A percentile compares a stretch with the other conserved stretches of the same genome.
Conservation (phyloP, 805 yeast species). For the Candida caryicola region DNA sequence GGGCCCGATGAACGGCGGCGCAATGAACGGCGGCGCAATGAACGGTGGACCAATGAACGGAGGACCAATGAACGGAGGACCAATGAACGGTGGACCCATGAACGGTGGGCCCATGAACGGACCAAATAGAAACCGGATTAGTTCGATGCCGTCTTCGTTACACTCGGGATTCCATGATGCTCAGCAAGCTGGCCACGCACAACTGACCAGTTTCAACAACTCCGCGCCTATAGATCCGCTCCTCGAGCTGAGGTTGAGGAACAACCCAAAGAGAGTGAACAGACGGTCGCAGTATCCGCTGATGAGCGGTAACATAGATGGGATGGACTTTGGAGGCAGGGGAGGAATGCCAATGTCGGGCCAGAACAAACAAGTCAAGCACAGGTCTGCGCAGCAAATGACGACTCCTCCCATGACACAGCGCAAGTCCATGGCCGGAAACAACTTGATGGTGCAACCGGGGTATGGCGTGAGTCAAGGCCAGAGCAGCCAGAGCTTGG, state of each 20-base stretch:
- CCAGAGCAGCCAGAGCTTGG: neutral
- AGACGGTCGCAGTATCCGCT: slow-evolving; percentile 37
- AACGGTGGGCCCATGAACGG: neutral
- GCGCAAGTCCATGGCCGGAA: slow-evolving; percentile 1
- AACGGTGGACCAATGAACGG: neutral
- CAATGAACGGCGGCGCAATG: too few relatives aligned
- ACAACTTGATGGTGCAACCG: neutral
- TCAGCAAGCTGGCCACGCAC: slow-evolving; percentile 9
- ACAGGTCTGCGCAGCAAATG: slow-evolving; percentile 7
- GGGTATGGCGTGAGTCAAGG: neutral
- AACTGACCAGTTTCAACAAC: slow-evolving; percentile 12
- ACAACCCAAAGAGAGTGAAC: slow-evolving; percentile 27
- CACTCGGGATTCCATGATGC: slow-evolving; percentile 12
- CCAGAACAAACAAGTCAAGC: slow-evolving; percentile 6
- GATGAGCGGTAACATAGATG: slow-evolving; percentile 28
- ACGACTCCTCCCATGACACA: slow-evolving; percentile 1
- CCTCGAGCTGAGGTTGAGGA: slow-evolving; percentile 23
- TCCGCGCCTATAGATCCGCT: slow-evolving; percentile 26
- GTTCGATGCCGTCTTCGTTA: slow-evolving; percentile 14
- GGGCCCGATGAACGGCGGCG: too few relatives aligned
- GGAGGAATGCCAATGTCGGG: slow-evolving; percentile 45
- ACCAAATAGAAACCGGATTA: slow-evolving; percentile 9
- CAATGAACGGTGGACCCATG: slow-evolving; percentile 7
- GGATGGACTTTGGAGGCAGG: slow-evolving; percentile 44
- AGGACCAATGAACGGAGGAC: neutral